Evolutionary conservation across 2,329 filamentous ascomycete species (phyloP), one percentile per base, ranked within the genome.

Genomic region (Phialophora verrucosa): DNA sequence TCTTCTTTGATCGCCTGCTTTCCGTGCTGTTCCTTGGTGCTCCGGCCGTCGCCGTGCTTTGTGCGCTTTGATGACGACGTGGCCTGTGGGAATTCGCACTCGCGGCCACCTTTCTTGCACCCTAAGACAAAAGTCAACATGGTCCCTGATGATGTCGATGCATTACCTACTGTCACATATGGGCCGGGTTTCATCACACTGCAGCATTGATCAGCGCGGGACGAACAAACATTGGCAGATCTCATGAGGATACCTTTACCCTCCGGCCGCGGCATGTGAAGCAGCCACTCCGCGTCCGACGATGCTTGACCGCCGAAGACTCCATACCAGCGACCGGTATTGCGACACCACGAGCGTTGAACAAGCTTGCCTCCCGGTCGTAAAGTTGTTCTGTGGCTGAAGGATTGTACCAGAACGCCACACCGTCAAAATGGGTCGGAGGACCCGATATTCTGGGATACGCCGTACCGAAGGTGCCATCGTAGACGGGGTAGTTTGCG

Each of bases 161-260:
- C 25, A 25, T 29, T 31, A 82, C 85, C 75, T 77, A 87, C 85
- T 80, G 76, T 97, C 93, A 79, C 95, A 98, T 61, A 91, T 84
- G 12, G 95, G 95, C 73, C 89, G 91, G 25, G 83, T 86, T 79
- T 99, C 95, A 76, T 98, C 95, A 77, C 95, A 99, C 91, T 97
- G 70, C 59, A 55, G 51, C n/a, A 38, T 56, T 23, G 23, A 31
- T 38, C 44, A 65, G 59, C 58, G 20, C 54, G 54, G 10, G 44
- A 31, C 17, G 4, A 38, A 23, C 20, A 44, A 10, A 60, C 61
- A n/a, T n/a, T n/a, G 47, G 35, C 59, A 61, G 7, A 6, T 17
- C 32, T 54, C 20, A 23, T 1, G 20, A 61, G 11, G 71, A 69
- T 75, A 87, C 85, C 83, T 89, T 98, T 59, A 98, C 93, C 77